Conservation (phyloP, 352 stramenopile genomes). For the Phytophthora citrophthora region DNA sequence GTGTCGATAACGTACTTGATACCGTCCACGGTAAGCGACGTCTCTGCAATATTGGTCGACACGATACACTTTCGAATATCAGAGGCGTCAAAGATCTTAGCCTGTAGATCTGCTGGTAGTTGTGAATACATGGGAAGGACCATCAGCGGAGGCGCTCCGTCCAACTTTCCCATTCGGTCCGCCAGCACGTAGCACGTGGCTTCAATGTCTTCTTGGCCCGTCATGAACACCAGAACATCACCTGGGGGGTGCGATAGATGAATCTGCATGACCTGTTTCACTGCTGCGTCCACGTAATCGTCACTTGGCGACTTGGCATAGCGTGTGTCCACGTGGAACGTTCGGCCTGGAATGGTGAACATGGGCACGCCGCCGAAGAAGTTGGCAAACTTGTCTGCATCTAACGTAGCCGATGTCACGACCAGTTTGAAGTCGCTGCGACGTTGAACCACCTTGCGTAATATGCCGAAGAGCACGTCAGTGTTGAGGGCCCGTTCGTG, state of each 20-base stretch:
- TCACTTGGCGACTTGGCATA: constrained; percentile 95
- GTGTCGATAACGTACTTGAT: constrained; percentile 99
- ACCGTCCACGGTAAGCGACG: constrained; percentile 95
- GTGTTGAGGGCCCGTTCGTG: constrained; percentile 95
- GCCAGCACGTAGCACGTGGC: constrained; percentile 94
- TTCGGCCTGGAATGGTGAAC: constrained; percentile 95
- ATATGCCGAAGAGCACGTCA: constrained; percentile 94
- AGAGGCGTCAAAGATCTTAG: constrained; percentile 97
- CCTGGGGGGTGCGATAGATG: constrained; percentile 97
- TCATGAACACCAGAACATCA: constrained; percentile 99
- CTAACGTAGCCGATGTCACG: constrained; percentile 96
- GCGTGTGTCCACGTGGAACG: constrained; percentile 85
- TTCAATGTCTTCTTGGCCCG: constrained; percentile 99
- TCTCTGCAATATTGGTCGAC: constrained; percentile 98
- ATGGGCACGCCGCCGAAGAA: constrained; percentile 98
- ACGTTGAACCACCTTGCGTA: constrained; percentile 90
- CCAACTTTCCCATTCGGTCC: constrained; percentile 95
- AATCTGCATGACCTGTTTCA: constrained; percentile 98
- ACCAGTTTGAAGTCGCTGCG: constrained; percentile 92
- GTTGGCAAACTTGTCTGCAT: constrained; percentile 96
- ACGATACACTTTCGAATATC: constrained; percentile 97
- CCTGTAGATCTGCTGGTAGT: constrained; percentile 97
- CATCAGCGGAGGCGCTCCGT: constrained; percentile 94
- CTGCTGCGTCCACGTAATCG: constrained; percentile 98
- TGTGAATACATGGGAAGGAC: constrained; percentile 99